Evolutionary conservation across 768 basidiomycete genomes (phyloP).

Genomic region (Mycena leptocephala): DNA sequence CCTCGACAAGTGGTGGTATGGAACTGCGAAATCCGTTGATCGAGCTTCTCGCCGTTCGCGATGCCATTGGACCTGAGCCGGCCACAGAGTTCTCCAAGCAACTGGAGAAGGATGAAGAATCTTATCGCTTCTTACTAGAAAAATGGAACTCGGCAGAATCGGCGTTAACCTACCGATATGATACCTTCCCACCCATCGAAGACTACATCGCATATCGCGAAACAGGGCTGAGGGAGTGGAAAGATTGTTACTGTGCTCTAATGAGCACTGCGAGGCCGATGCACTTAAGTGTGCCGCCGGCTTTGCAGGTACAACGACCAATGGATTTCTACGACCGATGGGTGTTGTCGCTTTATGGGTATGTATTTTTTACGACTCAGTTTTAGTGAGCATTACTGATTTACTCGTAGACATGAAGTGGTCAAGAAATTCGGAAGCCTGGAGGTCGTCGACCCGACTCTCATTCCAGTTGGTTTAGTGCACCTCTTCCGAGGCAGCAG

Average conservation of each 20-base stretch:
- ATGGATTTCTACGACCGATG: constrained; percentile 35
- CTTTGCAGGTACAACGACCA: not conserved
- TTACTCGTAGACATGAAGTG: constrained; percentile 31
- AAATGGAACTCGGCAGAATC: not conserved
- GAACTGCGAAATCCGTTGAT: not conserved
- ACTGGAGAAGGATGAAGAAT: constrained; percentile 25
- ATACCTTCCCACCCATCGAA: constrained; percentile 19
- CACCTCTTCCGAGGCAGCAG: constrained; percentile 27
- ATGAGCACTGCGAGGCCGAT: constrained; percentile 17
- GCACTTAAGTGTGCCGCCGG: not conserved
- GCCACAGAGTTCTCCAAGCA: constrained; percentile 19
- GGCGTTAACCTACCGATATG: not conserved
- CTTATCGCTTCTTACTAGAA: constrained; percentile 6
- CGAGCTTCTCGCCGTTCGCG: constrained; percentile 4
- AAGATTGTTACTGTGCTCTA: not conserved
- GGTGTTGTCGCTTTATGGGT: constrained; percentile 37
- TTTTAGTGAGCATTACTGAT: not conserved
- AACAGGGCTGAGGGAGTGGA: constrained; percentile 7
- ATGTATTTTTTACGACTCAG: not conserved
- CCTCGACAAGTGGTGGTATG: not conserved
- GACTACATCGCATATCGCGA: not conserved
- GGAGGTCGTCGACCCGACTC: constrained; percentile 36
- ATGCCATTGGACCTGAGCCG: constrained; percentile 20
- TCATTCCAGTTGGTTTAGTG: constrained; percentile 43
- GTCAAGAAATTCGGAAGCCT: constrained; percentile 38